Percentiles rank a stretch among this genome's conserved stretches.
Conservation (phyloP, 108 stramenopile species). For the Fistulifera pelliculosa region DNA sequence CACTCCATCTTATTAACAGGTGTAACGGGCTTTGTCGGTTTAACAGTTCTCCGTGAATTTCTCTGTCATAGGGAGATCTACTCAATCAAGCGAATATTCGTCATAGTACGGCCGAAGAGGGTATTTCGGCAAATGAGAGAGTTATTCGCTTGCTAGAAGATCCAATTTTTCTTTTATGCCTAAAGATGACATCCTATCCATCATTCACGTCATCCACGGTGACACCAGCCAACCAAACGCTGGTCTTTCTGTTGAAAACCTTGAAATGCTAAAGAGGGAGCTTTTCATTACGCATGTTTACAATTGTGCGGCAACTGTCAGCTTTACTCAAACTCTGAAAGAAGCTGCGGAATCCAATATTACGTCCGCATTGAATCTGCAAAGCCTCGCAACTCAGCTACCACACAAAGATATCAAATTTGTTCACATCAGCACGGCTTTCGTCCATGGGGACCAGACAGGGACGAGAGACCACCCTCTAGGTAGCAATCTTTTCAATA, state of each 20-base stretch:
- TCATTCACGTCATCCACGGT: constrained; percentile 42
- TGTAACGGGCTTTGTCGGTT: constrained; percentile 83
- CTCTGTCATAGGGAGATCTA: constrained; percentile 43
- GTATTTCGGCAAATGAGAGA: constrained; percentile 37
- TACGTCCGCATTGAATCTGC: constrained; percentile 60
- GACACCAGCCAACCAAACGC: constrained; percentile 52
- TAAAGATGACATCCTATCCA: constrained; percentile 27
- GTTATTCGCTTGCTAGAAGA: constrained; percentile 32
- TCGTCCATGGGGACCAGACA: constrained; percentile 68
- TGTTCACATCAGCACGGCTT: constrained; percentile 82
- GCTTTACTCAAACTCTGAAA: constrained; percentile 65
- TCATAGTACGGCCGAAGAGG: constrained; percentile 56
- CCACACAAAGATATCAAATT: constrained; percentile 12
- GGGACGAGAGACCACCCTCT: constrained; percentile 51
- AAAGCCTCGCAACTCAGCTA: constrained; percentile 35
- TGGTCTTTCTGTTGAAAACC: constrained; percentile 35
- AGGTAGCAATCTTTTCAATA: constrained; percentile 40
- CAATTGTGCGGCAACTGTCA: constrained; percentile 81
- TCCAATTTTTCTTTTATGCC: constrained; percentile 56
- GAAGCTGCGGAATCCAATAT: constrained; percentile 74
- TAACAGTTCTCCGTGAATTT: constrained; percentile 61
- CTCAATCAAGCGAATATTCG: constrained; percentile 29
- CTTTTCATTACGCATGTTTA: constrained; percentile 59
- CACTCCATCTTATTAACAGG: constrained; percentile 55
- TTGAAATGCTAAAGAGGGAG: constrained; percentile 17